A percentile compares a stretch with the other conserved stretches of the same genome.
Conservation (phyloP, 129 eudicot genomes). For the Flaveria robusta region DNA sequence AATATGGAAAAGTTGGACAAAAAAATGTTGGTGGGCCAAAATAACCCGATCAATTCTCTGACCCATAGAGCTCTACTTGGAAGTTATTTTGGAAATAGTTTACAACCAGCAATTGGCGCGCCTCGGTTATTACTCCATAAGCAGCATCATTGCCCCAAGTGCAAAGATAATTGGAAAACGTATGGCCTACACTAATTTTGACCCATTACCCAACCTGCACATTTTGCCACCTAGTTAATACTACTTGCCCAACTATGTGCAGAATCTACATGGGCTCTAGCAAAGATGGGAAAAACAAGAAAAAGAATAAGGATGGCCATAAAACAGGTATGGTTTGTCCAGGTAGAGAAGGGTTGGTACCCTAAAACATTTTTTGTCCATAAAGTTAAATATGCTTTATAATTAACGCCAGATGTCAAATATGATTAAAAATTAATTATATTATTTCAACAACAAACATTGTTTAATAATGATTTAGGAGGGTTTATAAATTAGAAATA, state of each 20-base stretch:
- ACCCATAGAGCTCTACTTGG: neutral
- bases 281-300: neutral
- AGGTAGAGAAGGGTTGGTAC: neutral
- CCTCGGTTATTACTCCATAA: too few species aligned
- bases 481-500: neutral
- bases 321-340: neutral
- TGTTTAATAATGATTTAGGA: neutral
- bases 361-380: neutral
- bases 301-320: neutral
- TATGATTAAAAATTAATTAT: neutral
- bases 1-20: neutral
- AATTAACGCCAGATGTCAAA: neutral
- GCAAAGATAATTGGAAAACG: too few species aligned
- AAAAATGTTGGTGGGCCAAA: neutral
- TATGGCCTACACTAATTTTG: too few species aligned
- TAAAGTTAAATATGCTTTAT: neutral
- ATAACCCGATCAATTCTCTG: neutral
- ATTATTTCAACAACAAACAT: neutral
- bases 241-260: neutral
- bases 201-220: neutral
- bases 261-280: neutral
- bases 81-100: too few species aligned
- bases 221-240: neutral
- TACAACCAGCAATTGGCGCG: too few species aligned
- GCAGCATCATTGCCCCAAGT: too few species aligned